Evolutionary conservation across 148 eudicot species (phyloP).

Genomic region (Arbutus unedo): DNA sequence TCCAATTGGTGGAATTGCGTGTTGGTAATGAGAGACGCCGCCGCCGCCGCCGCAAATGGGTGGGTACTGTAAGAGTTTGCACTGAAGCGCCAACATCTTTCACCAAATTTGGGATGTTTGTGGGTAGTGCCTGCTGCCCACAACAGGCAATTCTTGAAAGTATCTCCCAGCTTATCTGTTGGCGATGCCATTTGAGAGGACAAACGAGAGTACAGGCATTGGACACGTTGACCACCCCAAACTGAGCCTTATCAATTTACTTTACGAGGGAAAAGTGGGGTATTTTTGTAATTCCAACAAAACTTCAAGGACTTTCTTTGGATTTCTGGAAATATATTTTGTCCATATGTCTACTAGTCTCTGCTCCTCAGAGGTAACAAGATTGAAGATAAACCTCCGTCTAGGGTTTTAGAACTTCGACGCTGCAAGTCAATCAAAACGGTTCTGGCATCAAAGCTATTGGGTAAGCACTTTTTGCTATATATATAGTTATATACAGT

Average conservation of each 20-base stretch:
- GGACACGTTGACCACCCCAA: conserved; percentile 30
- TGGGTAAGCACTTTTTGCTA: neutral
- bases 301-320: neutral
- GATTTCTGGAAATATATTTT: neutral
- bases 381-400: conserved; percentile 15
- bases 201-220: conserved; percentile 23
- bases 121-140: neutral
- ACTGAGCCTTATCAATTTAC: conserved; percentile 5
- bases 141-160: neutral
- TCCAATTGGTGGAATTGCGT: conserved; percentile 9
- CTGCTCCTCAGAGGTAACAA: neutral
- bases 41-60: conserved; percentile 21
- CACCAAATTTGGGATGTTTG: neutral
- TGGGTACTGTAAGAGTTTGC: conserved; percentile 21
- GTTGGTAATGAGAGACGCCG: conserved; percentile 18
- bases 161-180: neutral
- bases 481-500: neutral
- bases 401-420: conserved; percentile 19
- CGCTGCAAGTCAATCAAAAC: neutral
- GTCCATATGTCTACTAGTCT: neutral
- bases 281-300: neutral
- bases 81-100: conserved; percentile 26
- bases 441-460: neutral
- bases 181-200: neutral
- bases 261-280: neutral